Evolutionary conservation across 371 early-diverging fungal species (phyloP).

Genomic region (Mortierella sp.): DNA sequence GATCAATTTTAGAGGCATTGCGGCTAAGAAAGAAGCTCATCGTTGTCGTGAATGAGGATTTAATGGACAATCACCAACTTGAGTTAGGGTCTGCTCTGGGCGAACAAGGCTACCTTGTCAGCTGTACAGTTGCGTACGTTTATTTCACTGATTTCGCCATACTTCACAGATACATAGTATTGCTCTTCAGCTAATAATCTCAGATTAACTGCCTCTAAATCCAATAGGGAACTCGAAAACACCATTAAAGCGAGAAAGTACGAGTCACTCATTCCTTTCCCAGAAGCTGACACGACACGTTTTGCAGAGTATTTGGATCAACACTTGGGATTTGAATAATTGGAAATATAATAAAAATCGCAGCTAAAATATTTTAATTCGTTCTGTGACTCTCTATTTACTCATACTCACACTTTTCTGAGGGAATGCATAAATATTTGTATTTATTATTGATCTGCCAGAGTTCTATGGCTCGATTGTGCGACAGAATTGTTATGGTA

Average conservation of each 20-base stretch:
- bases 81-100: slow-evolving; percentile 85
- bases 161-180: background rate
- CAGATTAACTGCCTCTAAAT: background rate
- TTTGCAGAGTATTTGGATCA: slow-evolving; percentile 36
- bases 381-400: too few relatives aligned
- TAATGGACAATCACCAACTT: slow-evolving; percentile 92
- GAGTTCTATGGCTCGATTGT: slow-evolving; percentile 4
- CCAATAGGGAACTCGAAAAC: slow-evolving; percentile 16
- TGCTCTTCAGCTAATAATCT: background rate
- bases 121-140: slow-evolving; percentile 60
- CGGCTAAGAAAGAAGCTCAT: slow-evolving; percentile 74
- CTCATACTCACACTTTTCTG: background rate
- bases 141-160: background rate
- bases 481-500: slow-evolving; percentile 1
- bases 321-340: slow-evolving; percentile 6
- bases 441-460: slow-evolving; percentile 1
- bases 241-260: slow-evolving; percentile 28
- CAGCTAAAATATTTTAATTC: background rate
- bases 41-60: slow-evolving; percentile 78
- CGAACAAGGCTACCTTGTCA: slow-evolving; percentile 65
- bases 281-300: slow-evolving; percentile 33
- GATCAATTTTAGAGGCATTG: slow-evolving; percentile 86
- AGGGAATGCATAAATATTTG: background rate
- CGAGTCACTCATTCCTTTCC: slow-evolving; percentile 30
- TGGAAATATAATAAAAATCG: background rate